Evolutionary conservation across 1,284 basidiomycete species (phyloP).

Genomic region (Tausonia pullulans): DNA sequence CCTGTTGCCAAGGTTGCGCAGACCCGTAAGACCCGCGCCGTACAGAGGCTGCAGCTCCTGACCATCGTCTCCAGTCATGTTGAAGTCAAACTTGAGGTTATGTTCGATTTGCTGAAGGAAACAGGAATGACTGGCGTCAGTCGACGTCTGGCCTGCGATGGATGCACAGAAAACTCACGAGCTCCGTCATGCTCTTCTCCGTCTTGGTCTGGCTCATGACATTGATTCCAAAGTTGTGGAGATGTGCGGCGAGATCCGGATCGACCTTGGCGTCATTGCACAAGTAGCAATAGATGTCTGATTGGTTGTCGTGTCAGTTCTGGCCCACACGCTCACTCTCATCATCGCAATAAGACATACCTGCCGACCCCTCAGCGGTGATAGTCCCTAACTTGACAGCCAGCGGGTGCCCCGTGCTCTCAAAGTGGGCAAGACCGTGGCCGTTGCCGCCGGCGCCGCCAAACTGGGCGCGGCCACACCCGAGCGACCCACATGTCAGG

Average conservation of each 20-base stretch:
- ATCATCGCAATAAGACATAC: slow-evolving; percentile 36
- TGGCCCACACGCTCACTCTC: not conserved
- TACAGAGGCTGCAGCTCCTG: slow-evolving; percentile 78
- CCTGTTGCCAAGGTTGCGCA: slow-evolving; percentile 91
- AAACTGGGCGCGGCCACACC: slow-evolving; percentile 79
- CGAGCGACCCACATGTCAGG: slow-evolving; percentile 84
- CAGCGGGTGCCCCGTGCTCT: slow-evolving; percentile 64
- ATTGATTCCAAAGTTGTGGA: slow-evolving; percentile 77
- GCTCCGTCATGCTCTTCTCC: slow-evolving; percentile 92
- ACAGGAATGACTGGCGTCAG: not conserved
- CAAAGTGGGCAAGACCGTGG: slow-evolving; percentile 75
- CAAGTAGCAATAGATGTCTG: slow-evolving; percentile 88
- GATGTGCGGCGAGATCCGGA: slow-evolving; percentile 62
- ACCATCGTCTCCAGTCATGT: slow-evolving; percentile 80
- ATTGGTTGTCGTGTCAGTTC: not conserved
- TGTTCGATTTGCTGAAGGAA: slow-evolving; percentile 78
- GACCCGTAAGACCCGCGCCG: slow-evolving; percentile 77
- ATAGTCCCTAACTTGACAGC: slow-evolving; percentile 95
- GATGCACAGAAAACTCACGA: slow-evolving; percentile 43
- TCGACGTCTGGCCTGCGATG: not conserved
- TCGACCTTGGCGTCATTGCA: slow-evolving; percentile 84
- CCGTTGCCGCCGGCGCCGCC: slow-evolving; percentile 82
- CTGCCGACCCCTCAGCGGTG: slow-evolving; percentile 83
- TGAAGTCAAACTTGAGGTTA: slow-evolving; percentile 91
- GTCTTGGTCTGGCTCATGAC: slow-evolving; percentile 77